Conservation (phyloP, 176 grass and related monocot genomes). For the Rhynchospora pubera region DNA sequence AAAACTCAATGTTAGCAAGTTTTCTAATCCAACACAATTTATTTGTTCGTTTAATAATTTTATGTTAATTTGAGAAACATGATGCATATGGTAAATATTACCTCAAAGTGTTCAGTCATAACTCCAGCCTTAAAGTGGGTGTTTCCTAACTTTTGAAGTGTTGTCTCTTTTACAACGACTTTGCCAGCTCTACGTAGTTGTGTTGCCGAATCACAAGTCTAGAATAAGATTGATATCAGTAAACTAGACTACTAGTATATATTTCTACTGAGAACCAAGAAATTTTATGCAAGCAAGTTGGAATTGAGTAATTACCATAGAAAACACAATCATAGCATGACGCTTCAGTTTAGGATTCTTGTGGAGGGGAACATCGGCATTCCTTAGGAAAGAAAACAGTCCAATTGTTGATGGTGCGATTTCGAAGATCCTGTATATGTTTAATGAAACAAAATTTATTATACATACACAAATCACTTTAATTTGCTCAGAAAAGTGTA, state of each 20-base stretch:
- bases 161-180: constrained; percentile 55
- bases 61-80: background rate
- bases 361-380: constrained; percentile 47
- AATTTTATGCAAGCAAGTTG: background rate
- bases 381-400: constrained; percentile 37
- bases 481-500: background rate
- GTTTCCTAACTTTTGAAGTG: constrained; percentile 38
- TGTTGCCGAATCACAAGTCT: constrained; percentile 64
- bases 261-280: background rate
- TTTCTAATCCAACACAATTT: background rate
- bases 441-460: background rate
- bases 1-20: background rate
- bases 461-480: background rate
- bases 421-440: constrained; percentile 30
- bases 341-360: constrained; percentile 78
- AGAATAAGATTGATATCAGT: constrained; percentile 1
- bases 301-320: constrained; percentile 26
- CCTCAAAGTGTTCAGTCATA: constrained; percentile 66
- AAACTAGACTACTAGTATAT: background rate
- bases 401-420: constrained; percentile 33
- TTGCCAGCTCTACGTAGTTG: constrained; percentile 53
- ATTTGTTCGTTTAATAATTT: background rate
- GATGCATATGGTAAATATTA: background rate
- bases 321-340: constrained; percentile 63
- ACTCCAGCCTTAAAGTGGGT: constrained; percentile 57